Conservation (phyloP, 1,284 basidiomycete genomes). For the Trametes sp. region DNA sequence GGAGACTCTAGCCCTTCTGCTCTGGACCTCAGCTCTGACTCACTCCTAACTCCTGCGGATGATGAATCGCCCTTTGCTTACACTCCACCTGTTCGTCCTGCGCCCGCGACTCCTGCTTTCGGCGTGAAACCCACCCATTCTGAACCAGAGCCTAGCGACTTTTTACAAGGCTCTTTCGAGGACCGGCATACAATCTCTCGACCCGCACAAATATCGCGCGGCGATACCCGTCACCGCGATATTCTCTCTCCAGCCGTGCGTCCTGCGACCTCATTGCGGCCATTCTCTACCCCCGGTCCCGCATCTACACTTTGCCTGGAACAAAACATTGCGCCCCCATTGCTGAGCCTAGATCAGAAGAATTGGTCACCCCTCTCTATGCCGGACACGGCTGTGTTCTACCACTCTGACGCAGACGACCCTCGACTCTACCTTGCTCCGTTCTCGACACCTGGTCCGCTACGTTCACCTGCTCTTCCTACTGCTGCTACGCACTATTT, state of each 20-base stretch:
- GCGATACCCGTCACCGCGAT: neutral
- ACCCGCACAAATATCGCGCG: neutral
- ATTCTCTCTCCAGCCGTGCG: neutral
- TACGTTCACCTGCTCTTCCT: neutral
- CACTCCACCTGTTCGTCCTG: neutral
- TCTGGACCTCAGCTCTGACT: constrained; percentile 5
- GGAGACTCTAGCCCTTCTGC: constrained; percentile 12
- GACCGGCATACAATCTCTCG: too few species aligned
- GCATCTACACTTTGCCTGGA: neutral
- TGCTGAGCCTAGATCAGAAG: neutral
- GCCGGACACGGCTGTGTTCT: neutral
- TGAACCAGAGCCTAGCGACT: neutral
- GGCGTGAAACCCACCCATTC: neutral
- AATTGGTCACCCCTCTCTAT: neutral
- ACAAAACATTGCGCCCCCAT: neutral
- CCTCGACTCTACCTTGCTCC: constrained; percentile 28
- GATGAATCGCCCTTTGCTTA: constrained; percentile 19
- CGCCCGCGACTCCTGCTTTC: neutral
- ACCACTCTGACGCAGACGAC: neutral
- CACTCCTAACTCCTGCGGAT: neutral
- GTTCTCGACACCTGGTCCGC: constrained; percentile 46
- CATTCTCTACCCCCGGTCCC: constrained; percentile 20
- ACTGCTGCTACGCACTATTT: neutral
- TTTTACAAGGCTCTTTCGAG: neutral
- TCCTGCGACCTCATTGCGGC: neutral